Base-by-base conservation (phyloP, 1,284 basidiomycete genomes). In the Ceratobasidium papillatum region DNA sequence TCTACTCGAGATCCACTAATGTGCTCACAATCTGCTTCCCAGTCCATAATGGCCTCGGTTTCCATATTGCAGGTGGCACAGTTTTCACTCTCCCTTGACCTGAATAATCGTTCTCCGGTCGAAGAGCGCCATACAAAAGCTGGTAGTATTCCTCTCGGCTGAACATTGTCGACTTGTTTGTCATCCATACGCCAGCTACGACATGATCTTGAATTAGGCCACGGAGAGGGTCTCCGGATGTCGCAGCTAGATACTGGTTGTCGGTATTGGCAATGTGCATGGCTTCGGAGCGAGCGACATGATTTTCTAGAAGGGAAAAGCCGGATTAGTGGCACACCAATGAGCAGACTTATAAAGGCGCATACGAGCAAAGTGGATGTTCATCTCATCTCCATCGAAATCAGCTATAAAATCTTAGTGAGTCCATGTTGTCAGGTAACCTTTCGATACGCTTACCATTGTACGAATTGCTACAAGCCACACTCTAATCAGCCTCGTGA, bases 381-480 rank as follows among this genome's bases (percentile, higher is more conserved):
- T 99, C 97, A 99, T 99, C 83, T 99, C 95, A 85, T 99, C 98
- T 79, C 98, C 98, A 81, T 99, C 98, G 81, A 99, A 99, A 84
- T 99, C 98, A 81, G 98, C 98, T 94, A 76, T 65, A 74, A 62
- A 47, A 76, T 47, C 45, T 17, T 78, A 30, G 78, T 49, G 9
- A 52, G 25, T 32, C 4, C 19, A 12, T 19, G 11, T 11, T 58
- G 47, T 38, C 1, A 58, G 64, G 30, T 9, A 36, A 9, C 25
- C 11, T 9, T 3, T 32, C 22, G 61, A 3, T 63, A 17, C n/a
- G 77, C 87, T 81, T 82, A 91, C 92, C 92, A 80, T 99, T 99
- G 84, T 99, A 99, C 4, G 97, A 99, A 83, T 99, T 99, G 85
- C 94, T 76, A 7, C 61, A 25, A 2, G 49, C 25, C 1, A 38